phyloP scores from a whole-genome alignment of 768 basidiomycete species.

The Russula earlei region DNA sequence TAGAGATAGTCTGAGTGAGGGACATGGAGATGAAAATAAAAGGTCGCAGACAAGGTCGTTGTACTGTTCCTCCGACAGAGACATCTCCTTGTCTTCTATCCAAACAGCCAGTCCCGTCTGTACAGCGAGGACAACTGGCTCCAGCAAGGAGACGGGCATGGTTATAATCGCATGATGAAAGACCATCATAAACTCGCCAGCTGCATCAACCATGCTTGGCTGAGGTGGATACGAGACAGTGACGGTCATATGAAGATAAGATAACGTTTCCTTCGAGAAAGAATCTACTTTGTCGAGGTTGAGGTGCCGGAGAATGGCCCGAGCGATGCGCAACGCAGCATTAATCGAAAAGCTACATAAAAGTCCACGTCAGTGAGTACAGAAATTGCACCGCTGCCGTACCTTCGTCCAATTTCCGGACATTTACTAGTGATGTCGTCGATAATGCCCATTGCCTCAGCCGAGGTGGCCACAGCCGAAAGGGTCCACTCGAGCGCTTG shows the following conservation, averaged over 20 bases:
- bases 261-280: not conserved
- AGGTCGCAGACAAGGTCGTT: constrained; percentile 4
- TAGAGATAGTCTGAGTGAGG: not conserved
- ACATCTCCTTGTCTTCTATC: constrained; percentile 8
- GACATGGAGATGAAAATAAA: not conserved
- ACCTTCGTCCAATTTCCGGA: constrained; percentile 2
- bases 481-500: not conserved
- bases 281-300: not conserved
- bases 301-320: constrained; percentile 1
- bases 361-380: not conserved
- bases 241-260: not conserved
- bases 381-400: not conserved
- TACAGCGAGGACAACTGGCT: not conserved
- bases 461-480: not conserved
- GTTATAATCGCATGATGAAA: not conserved
- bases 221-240: constrained; percentile 5
- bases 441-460: not conserved
- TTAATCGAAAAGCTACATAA: constrained; percentile 1
- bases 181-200: not conserved
- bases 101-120: constrained; percentile 8
- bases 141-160: not conserved
- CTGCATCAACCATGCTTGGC: not conserved
- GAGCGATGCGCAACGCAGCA: constrained; percentile 3
- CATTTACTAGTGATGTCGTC: constrained; percentile 3
- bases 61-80: not conserved